These are phyloP conservation scores for Hordeum marinum DNA, from an alignment of 176 grass and related monocot genomes.

Conservation along the genomic window DNA sequence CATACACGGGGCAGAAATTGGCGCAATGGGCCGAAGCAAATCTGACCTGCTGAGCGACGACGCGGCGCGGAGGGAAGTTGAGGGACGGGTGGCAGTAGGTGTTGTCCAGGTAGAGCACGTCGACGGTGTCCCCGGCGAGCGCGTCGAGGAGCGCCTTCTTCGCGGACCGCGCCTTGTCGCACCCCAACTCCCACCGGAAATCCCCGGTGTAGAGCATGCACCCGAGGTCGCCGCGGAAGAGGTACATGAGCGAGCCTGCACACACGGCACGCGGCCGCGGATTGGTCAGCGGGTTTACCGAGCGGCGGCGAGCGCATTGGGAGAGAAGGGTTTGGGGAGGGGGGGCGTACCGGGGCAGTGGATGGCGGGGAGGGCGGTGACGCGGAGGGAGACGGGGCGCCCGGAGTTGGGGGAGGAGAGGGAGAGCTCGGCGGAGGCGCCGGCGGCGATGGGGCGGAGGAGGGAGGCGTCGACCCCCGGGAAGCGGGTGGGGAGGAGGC, in stretches of 20 bases:
- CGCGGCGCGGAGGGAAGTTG: slow-evolving; percentile 68
- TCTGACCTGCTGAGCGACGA: slow-evolving; percentile 62
- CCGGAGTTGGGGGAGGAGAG: slow-evolving; percentile 30
- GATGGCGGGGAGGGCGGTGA: slow-evolving; percentile 71
- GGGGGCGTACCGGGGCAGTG: slow-evolving; percentile 59
- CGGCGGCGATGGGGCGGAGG: slow-evolving; percentile 46
- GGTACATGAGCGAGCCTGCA: slow-evolving; percentile 79
- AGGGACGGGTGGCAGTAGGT: slow-evolving; percentile 83
- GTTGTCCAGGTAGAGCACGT: slow-evolving; percentile 79
- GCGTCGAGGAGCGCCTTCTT: slow-evolving; percentile 62
- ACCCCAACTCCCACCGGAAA: slow-evolving; percentile 68
- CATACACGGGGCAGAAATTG: not conserved
- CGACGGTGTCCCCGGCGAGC: slow-evolving; percentile 54
- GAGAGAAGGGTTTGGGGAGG: not conserved
- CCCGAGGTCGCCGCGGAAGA: slow-evolving; percentile 79
- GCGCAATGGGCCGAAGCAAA: not conserved
- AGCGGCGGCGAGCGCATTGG: not conserved
- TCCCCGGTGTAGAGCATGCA: slow-evolving; percentile 78
- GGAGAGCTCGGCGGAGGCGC: slow-evolving; percentile 26
- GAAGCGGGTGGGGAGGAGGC: slow-evolving; percentile 63
- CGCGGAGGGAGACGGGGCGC: slow-evolving; percentile 28
- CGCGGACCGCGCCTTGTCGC: slow-evolving; percentile 48
- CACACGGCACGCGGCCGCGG: not conserved
- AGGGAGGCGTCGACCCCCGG: slow-evolving; percentile 66
- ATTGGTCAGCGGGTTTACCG: not conserved